Conservation (phyloP, 768 basidiomycete species). For the Sarcodon sp. region DNA sequence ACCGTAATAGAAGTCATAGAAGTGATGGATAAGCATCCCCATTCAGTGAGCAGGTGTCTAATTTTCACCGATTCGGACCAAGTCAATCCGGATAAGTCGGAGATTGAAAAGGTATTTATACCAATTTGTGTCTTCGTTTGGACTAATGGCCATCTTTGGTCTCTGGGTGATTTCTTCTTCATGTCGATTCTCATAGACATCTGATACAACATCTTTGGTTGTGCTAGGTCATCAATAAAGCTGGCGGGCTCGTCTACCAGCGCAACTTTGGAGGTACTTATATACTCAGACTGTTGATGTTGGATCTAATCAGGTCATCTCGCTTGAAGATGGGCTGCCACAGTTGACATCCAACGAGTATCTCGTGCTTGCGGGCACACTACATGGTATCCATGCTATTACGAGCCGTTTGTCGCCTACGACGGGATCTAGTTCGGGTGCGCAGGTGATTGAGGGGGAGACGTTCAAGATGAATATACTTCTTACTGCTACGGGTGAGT, state of each 20-base stretch:
- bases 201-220: conserved; percentile 2
- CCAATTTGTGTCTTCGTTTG: neutral
- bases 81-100: no score
- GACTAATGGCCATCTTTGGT: conserved; percentile 60
- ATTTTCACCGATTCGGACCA: no score
- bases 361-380: conserved; percentile 88
- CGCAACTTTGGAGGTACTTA: conserved; percentile 75
- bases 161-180: conserved; percentile 52
- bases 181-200: neutral
- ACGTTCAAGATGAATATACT: conserved; percentile 90
- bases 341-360: conserved; percentile 88
- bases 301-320: conserved; percentile 17
- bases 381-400: conserved; percentile 98
- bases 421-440: conserved; percentile 63
- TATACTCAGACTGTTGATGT: neutral
- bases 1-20: no score
- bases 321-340: conserved; percentile 61
- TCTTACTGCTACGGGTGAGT: conserved; percentile 76
- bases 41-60: no score
- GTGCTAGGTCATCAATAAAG: conserved; percentile 88
- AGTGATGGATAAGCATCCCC: no score
- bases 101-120: no score
- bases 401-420: conserved; percentile 83
- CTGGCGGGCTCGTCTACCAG: conserved; percentile 92
- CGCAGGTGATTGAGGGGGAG: conserved; percentile 93